phyloP scores from a whole-genome alignment of 495 filamentous ascomycete genomes.

The Penicillium nucicola region DNA sequence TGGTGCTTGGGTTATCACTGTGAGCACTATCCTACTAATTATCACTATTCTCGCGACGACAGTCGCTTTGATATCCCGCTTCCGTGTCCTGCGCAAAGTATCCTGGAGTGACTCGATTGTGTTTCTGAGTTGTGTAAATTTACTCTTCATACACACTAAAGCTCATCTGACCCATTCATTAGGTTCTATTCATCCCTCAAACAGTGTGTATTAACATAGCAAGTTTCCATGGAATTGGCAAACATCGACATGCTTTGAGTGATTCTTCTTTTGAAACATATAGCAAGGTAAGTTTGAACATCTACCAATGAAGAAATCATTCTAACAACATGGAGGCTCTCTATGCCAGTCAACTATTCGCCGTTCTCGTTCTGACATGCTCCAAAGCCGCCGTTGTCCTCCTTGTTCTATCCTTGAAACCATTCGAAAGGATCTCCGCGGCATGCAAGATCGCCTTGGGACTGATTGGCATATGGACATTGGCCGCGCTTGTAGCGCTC shows the following conservation, averaged over 20 bases:
- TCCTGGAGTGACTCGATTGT: slow-evolving; percentile 3
- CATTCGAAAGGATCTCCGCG: slow-evolving; percentile 2
- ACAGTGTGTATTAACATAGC: slow-evolving; percentile 8
- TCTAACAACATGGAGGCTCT: background rate
- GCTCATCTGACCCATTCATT: background rate
- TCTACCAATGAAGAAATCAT: too few species aligned
- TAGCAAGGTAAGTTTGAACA: background rate
- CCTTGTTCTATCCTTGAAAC: slow-evolving; percentile 9
- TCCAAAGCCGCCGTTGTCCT: slow-evolving; percentile 13
- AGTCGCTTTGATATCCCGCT: slow-evolving; percentile 4
- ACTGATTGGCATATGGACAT: background rate
- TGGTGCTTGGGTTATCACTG: slow-evolving; percentile 10
- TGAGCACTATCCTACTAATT: slow-evolving; percentile 11
- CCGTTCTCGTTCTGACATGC: slow-evolving; percentile 9
- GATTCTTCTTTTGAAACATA: slow-evolving; percentile 1
- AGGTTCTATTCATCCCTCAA: slow-evolving; percentile 5
- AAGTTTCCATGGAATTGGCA: slow-evolving; percentile 6
- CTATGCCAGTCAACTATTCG: slow-evolving; percentile 5
- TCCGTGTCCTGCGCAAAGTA: background rate
- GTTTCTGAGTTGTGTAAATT: slow-evolving; percentile 5
- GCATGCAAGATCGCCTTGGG: slow-evolving; percentile 5
- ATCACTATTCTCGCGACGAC: slow-evolving; percentile 4
- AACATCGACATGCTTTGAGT: background rate
- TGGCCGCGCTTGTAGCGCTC: slow-evolving; percentile 5
- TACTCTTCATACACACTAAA: too few species aligned